Base-by-base conservation (phyloP, 345 rosid genomes). In the Gossypium turneri region DNA sequence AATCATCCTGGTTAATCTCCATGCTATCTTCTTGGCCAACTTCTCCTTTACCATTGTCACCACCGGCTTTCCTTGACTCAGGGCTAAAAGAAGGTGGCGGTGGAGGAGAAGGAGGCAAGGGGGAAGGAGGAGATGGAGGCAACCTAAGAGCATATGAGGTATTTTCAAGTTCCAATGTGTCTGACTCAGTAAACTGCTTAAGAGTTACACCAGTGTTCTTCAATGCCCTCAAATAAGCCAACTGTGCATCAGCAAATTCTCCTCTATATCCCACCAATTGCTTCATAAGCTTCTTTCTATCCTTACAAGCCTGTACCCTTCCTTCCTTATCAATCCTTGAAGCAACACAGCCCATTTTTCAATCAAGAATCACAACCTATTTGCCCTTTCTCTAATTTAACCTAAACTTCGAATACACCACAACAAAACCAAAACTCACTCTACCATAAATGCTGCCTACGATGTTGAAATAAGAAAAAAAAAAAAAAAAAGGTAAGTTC, bases 201-300 rank as follows among this genome's bases (percentile, higher is more conserved):
- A 94, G 97, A 53, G 98, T 92, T 11, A 81, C 90, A 53, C 98
- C 97, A 38, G 92, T 89, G 79, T 92, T 90, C 85, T 88, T 92
- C 76, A 94, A 72, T 66, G 97, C 90, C 81, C 86, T 92, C 81
- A 94, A 73, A 84, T 94, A 92, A 70, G 83, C 85, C 79, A 88
- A 66, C 9, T 89, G 93, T 4, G 97, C 89, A 80, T 87, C 92
- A 2, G 97, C 97, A 83, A 94, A 92, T 24, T 94, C 94, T 71
- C 78, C 85, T 79, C 98, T 86, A 79, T 81, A 77, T 74, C 73
- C 82, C 61, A 92, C 78, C 80, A 94, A 59, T 67, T 86, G 86
- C 65, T 88, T 92, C 97, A 92, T 89, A 60, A 90, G 77, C 85
- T 83, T 94, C 87, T 88, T 92, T 72, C 98, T 85, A 85, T 88